phyloP scores from a whole-genome alignment of 2,329 filamentous ascomycete species.

The Ceratocystis eucalypticola region DNA sequence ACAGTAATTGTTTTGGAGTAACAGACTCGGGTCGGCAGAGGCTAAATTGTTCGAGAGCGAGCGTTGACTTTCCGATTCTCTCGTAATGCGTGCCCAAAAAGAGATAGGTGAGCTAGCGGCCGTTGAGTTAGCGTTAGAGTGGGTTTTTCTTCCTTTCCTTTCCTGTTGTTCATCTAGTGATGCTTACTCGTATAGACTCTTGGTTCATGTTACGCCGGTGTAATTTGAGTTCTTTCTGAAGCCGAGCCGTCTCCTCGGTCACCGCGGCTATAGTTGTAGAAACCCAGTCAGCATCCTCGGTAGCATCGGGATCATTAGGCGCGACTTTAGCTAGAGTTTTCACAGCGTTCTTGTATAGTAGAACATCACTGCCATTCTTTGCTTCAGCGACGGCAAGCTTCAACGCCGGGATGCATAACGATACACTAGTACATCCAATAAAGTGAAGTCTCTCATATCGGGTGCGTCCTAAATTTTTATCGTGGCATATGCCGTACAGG shows the following conservation, averaged over 20 bases:
- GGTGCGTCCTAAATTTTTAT: slow-evolving; percentile 49
- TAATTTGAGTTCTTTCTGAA: slow-evolving; percentile 73
- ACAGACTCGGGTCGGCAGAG: slow-evolving; percentile 88
- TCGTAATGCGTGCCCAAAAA: slow-evolving; percentile 79
- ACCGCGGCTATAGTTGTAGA: slow-evolving; percentile 52
- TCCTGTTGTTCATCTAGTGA: too few species aligned
- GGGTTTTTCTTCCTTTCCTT: too few species aligned
- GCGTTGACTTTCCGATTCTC: slow-evolving; percentile 56
- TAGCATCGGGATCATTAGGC: slow-evolving; percentile 54
- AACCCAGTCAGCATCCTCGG: slow-evolving; percentile 62
- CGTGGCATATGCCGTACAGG: background rate
- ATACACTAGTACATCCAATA: slow-evolving; percentile 65
- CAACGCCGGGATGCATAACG: slow-evolving; percentile 66
- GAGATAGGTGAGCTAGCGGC: slow-evolving; percentile 43
- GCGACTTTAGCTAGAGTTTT: slow-evolving; percentile 49
- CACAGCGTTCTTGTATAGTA: slow-evolving; percentile 55
- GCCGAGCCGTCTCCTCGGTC: slow-evolving; percentile 54
- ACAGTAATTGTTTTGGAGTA: slow-evolving; percentile 66
- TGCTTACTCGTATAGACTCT: slow-evolving; percentile 26
- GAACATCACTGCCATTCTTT: slow-evolving; percentile 60
- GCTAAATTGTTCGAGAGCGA: slow-evolving; percentile 63
- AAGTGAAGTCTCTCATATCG: slow-evolving; percentile 67
- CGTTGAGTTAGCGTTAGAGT: background rate
- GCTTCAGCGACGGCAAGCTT: slow-evolving; percentile 64
- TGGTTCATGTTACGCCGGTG: slow-evolving; percentile 98